Conservation (phyloP, 2,329 filamentous ascomycete species). For the Alternaria sp. region DNA sequence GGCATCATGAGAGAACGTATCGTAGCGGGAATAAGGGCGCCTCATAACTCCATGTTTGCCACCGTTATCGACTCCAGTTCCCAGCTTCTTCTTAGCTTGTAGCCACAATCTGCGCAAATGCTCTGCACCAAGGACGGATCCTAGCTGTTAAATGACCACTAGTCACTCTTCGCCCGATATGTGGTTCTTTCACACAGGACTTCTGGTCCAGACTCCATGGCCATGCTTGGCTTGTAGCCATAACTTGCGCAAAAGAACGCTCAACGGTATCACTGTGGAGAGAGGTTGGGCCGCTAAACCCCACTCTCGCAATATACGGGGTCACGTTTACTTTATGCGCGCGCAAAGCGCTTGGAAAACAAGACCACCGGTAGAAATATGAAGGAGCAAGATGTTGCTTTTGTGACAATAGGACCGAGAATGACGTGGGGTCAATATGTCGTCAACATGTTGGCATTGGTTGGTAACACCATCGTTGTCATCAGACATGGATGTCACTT, state of each 20-base stretch:
- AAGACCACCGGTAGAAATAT: not conserved
- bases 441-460: not conserved
- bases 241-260: constrained; percentile 12
- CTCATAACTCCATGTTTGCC: not conserved
- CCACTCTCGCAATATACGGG: not conserved
- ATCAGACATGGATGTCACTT: not conserved
- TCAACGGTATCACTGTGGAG: not conserved
- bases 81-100: not conserved
- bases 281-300: not conserved
- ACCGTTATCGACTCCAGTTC: not conserved
- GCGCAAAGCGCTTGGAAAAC: not conserved
- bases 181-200: not conserved
- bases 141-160: not conserved
- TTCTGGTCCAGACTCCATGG: not conserved
- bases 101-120: not conserved
- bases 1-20: not conserved
- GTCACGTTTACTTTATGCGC: too few species aligned
- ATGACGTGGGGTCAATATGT: not conserved
- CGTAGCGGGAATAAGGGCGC: not conserved
- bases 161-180: not conserved
- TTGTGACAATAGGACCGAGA: not conserved
- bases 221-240: constrained; percentile 8
- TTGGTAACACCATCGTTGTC: not conserved
- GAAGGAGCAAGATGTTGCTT: not conserved
- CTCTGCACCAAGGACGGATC: not conserved